Base-by-base conservation (phyloP, 192 early-diverging fungal genomes). In the Podila epigama region DNA sequence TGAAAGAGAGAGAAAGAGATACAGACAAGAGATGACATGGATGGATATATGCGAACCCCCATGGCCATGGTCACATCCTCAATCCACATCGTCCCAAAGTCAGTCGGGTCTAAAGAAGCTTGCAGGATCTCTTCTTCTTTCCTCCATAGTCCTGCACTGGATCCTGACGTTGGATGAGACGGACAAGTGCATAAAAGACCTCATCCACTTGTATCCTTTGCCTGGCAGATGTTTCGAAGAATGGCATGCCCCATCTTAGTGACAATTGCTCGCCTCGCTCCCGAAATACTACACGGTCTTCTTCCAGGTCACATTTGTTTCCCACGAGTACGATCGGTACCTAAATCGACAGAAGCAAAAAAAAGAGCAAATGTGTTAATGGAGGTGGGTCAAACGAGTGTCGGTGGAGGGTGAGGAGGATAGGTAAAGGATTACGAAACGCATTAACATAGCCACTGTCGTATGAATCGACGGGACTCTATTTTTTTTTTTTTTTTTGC, bases 301-400 rank as follows among this genome's bases (percentile, higher is more conserved):
- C 63, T 48, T 90, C 90, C 69, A 94, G 70, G 85, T 98, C 96
- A 67, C 92, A 95, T 77, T 98, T 96, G 89, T 98, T 98, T 11
- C 92, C 96, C 12, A 96, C 93, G 39, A 98, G 73, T 4, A 94
- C 91, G 65, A 97, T 89, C n/a, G 96, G 95, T 39, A 91, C 92
- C 69, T 85, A 83, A n/a, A 86, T 83, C 36, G 84, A 82, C 48
- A 44, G 25, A 51, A 35, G 27, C 29, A 44, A 27, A 33, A 36
- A 60, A 18, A n/a, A 53, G 10, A n/a, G n/a, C n/a, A n/a, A n/a
- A n/a, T n/a, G n/a, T 13, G n/a, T n/a, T n/a, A n/a, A n/a, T n/a
- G n/a, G n/a, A n/a, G n/a, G n/a, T n/a, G n/a, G n/a, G n/a, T n/a
- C n/a, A n/a, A n/a, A n/a, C n/a, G n/a, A n/a, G n/a, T n/a, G n/a